Evolutionary conservation across 345 rosid species (phyloP), one percentile per base, ranked within the genome.

Genomic region (Citrus medica): DNA sequence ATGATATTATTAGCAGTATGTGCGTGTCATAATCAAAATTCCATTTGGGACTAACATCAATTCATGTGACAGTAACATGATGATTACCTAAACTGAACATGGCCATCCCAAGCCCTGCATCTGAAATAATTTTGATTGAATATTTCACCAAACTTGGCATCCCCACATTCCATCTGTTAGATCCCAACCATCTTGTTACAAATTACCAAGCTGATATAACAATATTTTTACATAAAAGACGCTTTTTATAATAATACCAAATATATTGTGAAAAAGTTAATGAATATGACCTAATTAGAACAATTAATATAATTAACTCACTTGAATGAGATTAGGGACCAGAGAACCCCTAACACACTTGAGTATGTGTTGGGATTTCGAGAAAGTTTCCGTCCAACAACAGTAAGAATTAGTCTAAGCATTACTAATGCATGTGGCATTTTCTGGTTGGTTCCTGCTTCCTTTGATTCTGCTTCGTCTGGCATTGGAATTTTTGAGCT

Each of bases 91-190:
- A 82, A 82, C 97, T 93, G 84, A 93, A 93, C 95, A 91, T 91
- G 25, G 95, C 93, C 94, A 91, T 89, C 32, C 95, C 97, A 64
- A 91, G 92, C 24, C 97, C 95, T 6, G 97, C 92, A 84, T 91
- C 92, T 35, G 97, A 93, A 51, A 93, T 85, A 24, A 91, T 87
- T 85, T 87, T 84, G 65, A 93, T 93, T 2, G 95, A 93, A 68
- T 87, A 81, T 71, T 86, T 88, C 60, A 91, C 85, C 78, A 92
- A 74, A 73, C 81, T 86, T 27, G 97, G 97, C 94, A 92, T 75
- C 59, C 87, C 85, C 71, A 87, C 86, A 77, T 90, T 79, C 93
- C 92, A 91, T 82, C 93, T 92, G 84, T 59, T 73, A 76, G 32
- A 58, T 24, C 9, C 40, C 69, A 30, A 48, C 42, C 14, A 46